Conservation (phyloP, 495 filamentous ascomycete genomes). For the Evansstolkia leycettana region DNA sequence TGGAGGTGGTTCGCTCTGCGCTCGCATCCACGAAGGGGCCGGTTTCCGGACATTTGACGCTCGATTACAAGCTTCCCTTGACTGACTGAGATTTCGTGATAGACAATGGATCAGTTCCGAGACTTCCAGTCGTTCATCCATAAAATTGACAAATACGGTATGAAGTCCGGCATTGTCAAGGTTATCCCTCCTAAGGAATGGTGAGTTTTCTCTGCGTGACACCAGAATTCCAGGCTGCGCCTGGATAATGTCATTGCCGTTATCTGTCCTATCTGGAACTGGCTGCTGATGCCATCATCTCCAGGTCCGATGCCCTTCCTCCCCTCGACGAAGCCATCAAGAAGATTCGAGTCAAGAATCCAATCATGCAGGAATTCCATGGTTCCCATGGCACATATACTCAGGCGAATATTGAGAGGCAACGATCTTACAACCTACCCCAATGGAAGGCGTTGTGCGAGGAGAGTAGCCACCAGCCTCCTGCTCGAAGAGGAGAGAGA, state of each 20-base stretch:
- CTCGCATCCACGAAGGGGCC: no score
- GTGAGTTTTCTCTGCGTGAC: slow-evolving; percentile 46
- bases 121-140: slow-evolving; percentile 82
- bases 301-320: slow-evolving; percentile 59
- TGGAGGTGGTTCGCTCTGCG: neutral
- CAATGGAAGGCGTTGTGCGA: slow-evolving; percentile 90
- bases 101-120: slow-evolving; percentile 85
- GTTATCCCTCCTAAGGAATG: slow-evolving; percentile 92
- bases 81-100: slow-evolving; percentile 8
- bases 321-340: slow-evolving; percentile 76
- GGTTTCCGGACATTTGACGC: no score
- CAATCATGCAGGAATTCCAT: slow-evolving; percentile 95
- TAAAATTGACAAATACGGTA: slow-evolving; percentile 86
- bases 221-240: no score
- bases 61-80: no score
- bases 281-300: neutral
- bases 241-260: no score
- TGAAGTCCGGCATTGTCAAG: slow-evolving; percentile 94
- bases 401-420: slow-evolving; percentile 90
- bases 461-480: slow-evolving; percentile 89
- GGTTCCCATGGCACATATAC: slow-evolving; percentile 88
- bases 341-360: slow-evolving; percentile 84
- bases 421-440: slow-evolving; percentile 88
- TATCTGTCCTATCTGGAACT: no score
- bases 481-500: slow-evolving; percentile 83